Conservation (phyloP, 768 basidiomycete species). For the Hypholoma fasciculare region DNA sequence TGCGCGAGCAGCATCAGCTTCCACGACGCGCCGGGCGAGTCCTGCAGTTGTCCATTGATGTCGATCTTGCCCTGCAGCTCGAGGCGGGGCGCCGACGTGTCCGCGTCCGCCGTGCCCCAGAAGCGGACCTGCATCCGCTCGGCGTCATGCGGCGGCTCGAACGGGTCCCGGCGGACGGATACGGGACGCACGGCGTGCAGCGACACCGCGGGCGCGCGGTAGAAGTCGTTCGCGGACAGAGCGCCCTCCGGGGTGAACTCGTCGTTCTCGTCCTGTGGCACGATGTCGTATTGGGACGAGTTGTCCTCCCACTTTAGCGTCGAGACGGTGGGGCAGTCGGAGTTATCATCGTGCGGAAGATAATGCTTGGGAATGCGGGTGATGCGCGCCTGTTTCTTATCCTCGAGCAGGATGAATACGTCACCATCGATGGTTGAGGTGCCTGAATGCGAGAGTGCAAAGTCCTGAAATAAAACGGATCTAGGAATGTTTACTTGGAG, state of each 20-base stretch:
- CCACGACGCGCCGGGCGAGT: slow-evolving; percentile 16
- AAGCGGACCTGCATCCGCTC: slow-evolving; percentile 16
- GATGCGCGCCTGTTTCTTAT: slow-evolving; percentile 5
- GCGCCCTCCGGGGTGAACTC: slow-evolving; percentile 13
- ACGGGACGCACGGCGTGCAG: slow-evolving; percentile 6
- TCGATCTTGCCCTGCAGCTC: slow-evolving; percentile 2
- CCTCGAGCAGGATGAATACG: slow-evolving; percentile 22
- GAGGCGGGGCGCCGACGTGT: background rate
- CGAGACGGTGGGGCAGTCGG: slow-evolving; percentile 9
- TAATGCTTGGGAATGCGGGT: slow-evolving; percentile 15
- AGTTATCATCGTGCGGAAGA: slow-evolving; percentile 21
- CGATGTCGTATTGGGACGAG: background rate
- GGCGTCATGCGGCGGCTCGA: background rate
- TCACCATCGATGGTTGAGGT: slow-evolving; percentile 19
- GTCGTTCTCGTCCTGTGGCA: background rate
- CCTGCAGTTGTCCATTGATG: slow-evolving; percentile 12
- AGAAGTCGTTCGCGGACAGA: slow-evolving; percentile 19
- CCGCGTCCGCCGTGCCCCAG: slow-evolving; percentile 8
- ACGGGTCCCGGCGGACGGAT: background rate
- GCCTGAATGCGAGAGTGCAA: slow-evolving; percentile 17
- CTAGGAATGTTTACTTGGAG: background rate
- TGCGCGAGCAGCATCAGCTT: slow-evolving; percentile 19
- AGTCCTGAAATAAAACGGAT: slow-evolving; percentile 2
- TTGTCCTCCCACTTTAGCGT: slow-evolving; percentile 3
- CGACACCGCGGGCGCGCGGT: slow-evolving; percentile 22